Evolutionary conservation across 2,329 filamentous ascomycete species (phyloP).

Genomic region (Aurifilum marmelostoma): DNA sequence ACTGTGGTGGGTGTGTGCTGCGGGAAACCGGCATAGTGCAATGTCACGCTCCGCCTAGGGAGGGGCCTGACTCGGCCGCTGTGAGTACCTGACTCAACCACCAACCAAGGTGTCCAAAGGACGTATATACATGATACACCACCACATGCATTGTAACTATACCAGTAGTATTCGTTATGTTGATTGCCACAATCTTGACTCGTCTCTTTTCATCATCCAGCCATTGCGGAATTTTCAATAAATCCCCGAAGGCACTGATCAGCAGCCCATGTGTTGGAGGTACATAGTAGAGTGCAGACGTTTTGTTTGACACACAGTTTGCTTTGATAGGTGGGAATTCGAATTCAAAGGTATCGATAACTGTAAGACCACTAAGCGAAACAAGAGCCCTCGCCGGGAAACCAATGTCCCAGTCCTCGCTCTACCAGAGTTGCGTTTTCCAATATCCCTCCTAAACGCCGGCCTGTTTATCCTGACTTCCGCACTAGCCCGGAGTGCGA

Average conservation of each 20-base stretch:
- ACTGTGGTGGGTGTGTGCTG: not conserved
- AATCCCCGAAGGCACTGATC: not conserved
- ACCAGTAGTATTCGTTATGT: not conserved
- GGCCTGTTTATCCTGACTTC: not conserved
- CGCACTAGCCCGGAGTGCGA: not conserved
- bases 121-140: not conserved
- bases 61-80: not conserved
- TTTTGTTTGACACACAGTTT: not conserved
- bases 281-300: not conserved
- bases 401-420: not conserved
- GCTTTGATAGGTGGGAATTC: not conserved
- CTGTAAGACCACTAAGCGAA: not conserved
- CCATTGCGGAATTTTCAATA: not conserved
- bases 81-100: not conserved
- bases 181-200: not conserved
- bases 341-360: not conserved
- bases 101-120: not conserved
- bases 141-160: not conserved
- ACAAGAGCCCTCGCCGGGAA: not conserved
- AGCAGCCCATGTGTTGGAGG: not conserved
- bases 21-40: not conserved
- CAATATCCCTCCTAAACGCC: constrained; percentile 17
- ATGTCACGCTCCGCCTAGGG: not conserved
- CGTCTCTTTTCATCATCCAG: not conserved
- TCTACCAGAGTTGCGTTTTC: constrained; percentile 12